phyloP scores from a whole-genome alignment of 306 rosid species.

The Pachyrhizus erosus region DNA sequence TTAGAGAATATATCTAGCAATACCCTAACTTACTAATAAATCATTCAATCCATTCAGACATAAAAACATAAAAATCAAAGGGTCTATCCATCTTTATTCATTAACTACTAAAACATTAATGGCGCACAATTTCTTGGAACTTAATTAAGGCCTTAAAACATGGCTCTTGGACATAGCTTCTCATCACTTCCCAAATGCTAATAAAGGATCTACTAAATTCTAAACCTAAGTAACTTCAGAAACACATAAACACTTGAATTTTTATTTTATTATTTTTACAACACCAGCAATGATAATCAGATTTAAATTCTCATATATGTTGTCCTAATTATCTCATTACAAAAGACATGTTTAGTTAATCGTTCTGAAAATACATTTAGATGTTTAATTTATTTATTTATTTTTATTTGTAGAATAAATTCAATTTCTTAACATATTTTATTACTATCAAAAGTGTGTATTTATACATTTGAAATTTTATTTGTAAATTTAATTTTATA shows the following conservation, averaged over 20 bases:
- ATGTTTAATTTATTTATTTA: too few species aligned
- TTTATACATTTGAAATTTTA: too few species aligned
- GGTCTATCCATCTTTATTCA: constrained; percentile 1
- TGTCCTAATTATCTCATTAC: too few species aligned
- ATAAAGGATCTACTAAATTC: neutral
- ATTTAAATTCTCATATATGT: too few species aligned
- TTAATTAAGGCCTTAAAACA: constrained; percentile 18
- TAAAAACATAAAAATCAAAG: neutral
- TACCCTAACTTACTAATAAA: constrained; percentile 24
- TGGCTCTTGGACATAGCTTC: constrained; percentile 10
- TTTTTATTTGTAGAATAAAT: too few species aligned
- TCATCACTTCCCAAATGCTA: neutral
- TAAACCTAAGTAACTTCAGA: constrained; percentile 10
- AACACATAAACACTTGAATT: constrained; percentile 25
- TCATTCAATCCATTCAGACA: neutral
- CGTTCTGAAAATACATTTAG: too few species aligned
- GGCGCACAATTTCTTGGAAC: neutral
- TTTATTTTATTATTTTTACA: too few species aligned
- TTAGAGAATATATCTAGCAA: neutral
- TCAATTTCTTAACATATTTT: too few species aligned
- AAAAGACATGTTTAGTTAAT: too few species aligned
- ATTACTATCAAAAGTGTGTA: too few species aligned
- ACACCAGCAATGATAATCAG: too few species aligned
- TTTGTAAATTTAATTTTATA: too few species aligned
- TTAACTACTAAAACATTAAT: neutral